These are phyloP conservation scores for Tetracentron sinense DNA, from an alignment of 164 flowering plant species.

Conservation along the genomic window DNA sequence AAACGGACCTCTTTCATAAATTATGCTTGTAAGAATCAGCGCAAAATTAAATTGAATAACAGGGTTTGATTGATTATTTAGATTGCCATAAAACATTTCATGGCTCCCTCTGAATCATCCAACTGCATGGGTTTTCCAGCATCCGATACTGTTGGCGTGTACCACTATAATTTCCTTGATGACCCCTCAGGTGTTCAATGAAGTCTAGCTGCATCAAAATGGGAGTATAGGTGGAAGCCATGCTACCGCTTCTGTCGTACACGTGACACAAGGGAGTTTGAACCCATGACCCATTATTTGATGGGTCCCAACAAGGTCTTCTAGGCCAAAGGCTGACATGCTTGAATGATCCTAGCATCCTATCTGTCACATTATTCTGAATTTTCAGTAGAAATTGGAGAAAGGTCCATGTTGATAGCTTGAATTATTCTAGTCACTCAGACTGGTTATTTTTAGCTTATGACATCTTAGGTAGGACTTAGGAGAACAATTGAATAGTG, in stretches of 20 bases:
- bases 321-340: neutral
- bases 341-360: neutral
- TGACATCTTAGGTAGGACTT: neutral
- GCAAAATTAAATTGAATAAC: too few relatives aligned
- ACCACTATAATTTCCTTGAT: neutral
- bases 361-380: neutral
- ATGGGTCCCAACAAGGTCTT: neutral
- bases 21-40: neutral
- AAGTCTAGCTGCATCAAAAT: neutral
- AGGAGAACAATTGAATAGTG: neutral
- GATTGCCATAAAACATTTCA: too few relatives aligned
- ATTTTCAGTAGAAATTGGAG: too few relatives aligned
- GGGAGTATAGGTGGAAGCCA: too few relatives aligned
- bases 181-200: neutral
- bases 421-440: too few relatives aligned
- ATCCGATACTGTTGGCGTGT: neutral
- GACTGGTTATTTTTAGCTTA: too few relatives aligned
- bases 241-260: neutral
- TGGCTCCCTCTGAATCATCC: too few relatives aligned
- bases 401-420: too few relatives aligned
- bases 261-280: neutral
- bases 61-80: neutral
- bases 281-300: neutral
- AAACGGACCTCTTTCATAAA: neutral
- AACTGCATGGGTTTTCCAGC: too few relatives aligned